These are phyloP conservation scores for Leptodontidium sp. DNA, from an alignment of 2,329 filamentous ascomycete genomes.

Conservation along the genomic window DNA sequence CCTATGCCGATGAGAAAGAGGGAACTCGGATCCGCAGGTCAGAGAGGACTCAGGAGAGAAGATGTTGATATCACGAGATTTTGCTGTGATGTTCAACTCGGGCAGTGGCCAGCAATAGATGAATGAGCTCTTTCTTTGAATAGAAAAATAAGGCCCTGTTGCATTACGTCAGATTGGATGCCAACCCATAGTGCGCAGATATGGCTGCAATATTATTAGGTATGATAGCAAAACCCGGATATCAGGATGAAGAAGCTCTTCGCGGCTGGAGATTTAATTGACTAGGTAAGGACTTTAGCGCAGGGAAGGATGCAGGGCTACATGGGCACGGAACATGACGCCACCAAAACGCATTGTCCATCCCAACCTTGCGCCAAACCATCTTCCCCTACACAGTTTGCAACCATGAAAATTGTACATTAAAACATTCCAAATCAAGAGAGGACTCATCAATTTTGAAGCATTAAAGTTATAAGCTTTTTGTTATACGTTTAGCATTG, in stretches of 20 bases:
- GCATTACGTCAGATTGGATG: not conserved
- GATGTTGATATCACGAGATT: constrained; percentile 6
- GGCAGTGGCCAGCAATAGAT: not conserved
- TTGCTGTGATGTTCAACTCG: not conserved
- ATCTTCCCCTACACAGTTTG: too few species aligned
- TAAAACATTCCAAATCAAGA: too few species aligned
- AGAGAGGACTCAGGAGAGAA: not conserved
- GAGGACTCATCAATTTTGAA: too few species aligned
- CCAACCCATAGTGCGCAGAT: not conserved
- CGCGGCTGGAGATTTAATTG: constrained; percentile 13
- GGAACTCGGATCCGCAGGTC: not conserved
- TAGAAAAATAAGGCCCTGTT: not conserved
- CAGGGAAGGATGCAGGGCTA: constrained; percentile 5
- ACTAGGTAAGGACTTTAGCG: not conserved
- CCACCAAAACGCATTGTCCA: constrained; percentile 4
- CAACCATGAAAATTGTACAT: too few species aligned
- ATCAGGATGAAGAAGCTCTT: not conserved
- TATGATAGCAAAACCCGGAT: constrained; percentile 1
- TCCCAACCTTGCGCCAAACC: not conserved
- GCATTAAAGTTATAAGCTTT: too few species aligned
- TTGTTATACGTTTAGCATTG: too few species aligned
- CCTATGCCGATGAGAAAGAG: not conserved
- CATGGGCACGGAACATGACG: not conserved
- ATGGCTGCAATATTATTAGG: not conserved
- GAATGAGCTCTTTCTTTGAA: not conserved